Evolutionary conservation across 805 yeast genomes (phyloP).

Genomic region (Hemisphaericaspora nanyangensis): DNA sequence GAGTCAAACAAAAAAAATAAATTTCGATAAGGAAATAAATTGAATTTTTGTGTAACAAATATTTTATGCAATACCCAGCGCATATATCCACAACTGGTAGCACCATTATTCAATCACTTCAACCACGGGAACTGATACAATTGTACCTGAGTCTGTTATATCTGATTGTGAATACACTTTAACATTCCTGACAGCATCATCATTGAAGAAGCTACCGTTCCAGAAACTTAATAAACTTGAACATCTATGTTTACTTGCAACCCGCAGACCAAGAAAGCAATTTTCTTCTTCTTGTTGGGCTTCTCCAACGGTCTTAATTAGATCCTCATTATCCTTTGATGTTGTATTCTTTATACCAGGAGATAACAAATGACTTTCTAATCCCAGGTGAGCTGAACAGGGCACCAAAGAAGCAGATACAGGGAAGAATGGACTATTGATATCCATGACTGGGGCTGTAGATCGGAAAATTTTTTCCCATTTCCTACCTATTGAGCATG

Average conservation of each 20-base stretch:
- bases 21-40: too few species aligned
- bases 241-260: background rate
- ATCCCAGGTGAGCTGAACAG: background rate
- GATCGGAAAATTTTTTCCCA: background rate
- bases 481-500: background rate
- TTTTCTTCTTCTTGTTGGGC: background rate
- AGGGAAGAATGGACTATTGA: background rate
- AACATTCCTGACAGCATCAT: conserved; percentile 2
- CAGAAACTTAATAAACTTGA: conserved; percentile 2
- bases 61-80: too few species aligned
- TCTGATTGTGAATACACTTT: conserved; percentile 3
- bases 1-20: too few species aligned
- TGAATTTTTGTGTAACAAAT: too few species aligned
- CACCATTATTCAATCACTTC: too few species aligned
- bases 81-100: too few species aligned
- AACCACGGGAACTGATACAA: too few species aligned
- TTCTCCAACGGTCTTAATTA: conserved; percentile 3
- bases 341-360: background rate
- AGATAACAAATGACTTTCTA: background rate
- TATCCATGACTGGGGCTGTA: background rate
- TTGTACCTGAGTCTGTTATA: conserved; percentile 3
- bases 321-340: background rate
- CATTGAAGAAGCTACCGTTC: conserved; percentile 5
- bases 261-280: background rate
- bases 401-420: background rate